phyloP scores from a whole-genome alignment of 129 eudicot species.

The Chrysanthemum seticuspe region DNA sequence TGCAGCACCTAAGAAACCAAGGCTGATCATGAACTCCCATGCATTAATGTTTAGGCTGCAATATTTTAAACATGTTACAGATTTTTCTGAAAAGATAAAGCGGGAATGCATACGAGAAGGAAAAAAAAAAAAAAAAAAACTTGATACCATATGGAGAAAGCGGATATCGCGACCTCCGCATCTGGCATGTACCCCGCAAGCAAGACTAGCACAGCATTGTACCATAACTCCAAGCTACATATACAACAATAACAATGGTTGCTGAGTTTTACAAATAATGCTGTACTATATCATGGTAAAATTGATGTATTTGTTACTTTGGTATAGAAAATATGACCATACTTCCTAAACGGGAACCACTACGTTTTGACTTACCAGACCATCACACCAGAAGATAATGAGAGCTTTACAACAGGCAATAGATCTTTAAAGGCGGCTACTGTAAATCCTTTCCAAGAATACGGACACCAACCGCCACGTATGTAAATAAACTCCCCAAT shows the following conservation, averaged over 20 bases:
- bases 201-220: slow-evolving; percentile 62
- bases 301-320: background rate
- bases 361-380: slow-evolving; percentile 50
- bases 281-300: background rate
- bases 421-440: slow-evolving; percentile 64
- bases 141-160: slow-evolving; percentile 78
- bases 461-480: slow-evolving; percentile 77
- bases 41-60: slow-evolving; percentile 66
- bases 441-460: slow-evolving; percentile 70
- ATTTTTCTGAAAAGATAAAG: background rate
- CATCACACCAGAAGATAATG: slow-evolving; percentile 82
- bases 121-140: background rate
- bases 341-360: background rate
- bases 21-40: slow-evolving; percentile 73
- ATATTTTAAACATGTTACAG: slow-evolving; percentile 4
- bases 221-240: slow-evolving; percentile 79
- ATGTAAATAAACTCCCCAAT: slow-evolving; percentile 59
- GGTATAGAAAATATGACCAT: background rate
- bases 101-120: background rate
- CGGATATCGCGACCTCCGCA: slow-evolving; percentile 77
- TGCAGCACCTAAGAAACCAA: slow-evolving; percentile 89
- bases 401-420: slow-evolving; percentile 71
- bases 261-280: background rate
- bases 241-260: background rate
- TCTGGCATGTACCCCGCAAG: slow-evolving; percentile 75